These are phyloP conservation scores for Psilocybe cyanescens DNA, from an alignment of 768 basidiomycete genomes.

Conservation along the genomic window DNA sequence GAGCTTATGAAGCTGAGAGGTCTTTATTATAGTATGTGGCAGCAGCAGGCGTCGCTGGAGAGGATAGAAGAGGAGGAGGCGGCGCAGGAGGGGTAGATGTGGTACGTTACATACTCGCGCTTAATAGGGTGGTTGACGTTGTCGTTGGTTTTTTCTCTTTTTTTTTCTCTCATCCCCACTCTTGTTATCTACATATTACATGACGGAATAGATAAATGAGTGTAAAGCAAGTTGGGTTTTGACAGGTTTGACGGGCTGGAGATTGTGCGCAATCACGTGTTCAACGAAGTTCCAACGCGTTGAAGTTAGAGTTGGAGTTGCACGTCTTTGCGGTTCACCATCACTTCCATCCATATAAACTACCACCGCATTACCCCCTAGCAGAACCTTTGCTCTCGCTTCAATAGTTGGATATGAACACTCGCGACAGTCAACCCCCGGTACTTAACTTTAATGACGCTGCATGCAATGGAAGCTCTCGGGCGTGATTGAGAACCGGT, in stretches of 20 bases:
- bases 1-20: conserved; percentile 74
- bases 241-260: too few relatives aligned
- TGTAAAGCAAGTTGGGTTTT: too few relatives aligned
- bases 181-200: background rate
- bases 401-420: background rate
- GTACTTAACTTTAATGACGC: background rate
- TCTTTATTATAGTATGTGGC: conserved; percentile 83
- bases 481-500: background rate
- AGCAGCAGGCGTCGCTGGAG: conserved; percentile 63
- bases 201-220: too few relatives aligned
- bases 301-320: too few relatives aligned
- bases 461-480: background rate
- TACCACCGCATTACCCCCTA: too few relatives aligned
- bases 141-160: background rate
- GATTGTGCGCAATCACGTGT: too few relatives aligned
- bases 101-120: background rate
- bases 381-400: background rate
- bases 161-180: background rate
- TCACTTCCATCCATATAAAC: too few relatives aligned
- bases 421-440: background rate
- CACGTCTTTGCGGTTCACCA: too few relatives aligned
- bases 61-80: conserved; percentile 18
- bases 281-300: too few relatives aligned
- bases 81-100: background rate
- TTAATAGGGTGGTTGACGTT: too few relatives aligned